Base-by-base conservation (phyloP, 305 asterid genomes). In the Euphrasia arctica region DNA sequence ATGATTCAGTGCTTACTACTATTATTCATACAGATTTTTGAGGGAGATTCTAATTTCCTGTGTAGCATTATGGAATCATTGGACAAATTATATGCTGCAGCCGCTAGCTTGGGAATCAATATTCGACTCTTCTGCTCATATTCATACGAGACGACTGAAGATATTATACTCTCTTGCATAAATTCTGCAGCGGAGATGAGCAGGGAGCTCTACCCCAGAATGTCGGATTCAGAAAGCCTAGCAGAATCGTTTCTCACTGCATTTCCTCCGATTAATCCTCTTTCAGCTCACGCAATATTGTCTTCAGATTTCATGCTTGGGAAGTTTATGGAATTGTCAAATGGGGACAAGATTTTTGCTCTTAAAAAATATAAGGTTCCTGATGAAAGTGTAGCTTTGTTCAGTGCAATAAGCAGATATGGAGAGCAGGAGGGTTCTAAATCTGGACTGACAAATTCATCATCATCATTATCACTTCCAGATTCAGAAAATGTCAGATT, bases 81-180 rank as follows among this genome's bases (percentile, higher is more conserved):
- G 63, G 97, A 94, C 77, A 90, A 88, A 80, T 83, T 94, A 71
- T 90, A 88, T 63, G 98, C 99, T 66, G 98, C 98, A 27, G 96
- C 96, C 60, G 93, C 97, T 49, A 86, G 95, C 79, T 79, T 94
- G 72, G 96, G 97, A 75, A 82, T 94, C 57, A 88, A 83, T 73
- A 70, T 94, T 67, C 99, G 85, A 74, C 72, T 91, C 73, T 88
- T 88, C 71, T 86, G 74, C 71, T 88, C 99, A 47, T 85, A 88
- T 74, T 86, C 96, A 58, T 72, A 82, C 57, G 87, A 83, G 66
- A 86, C 84, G 91, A 94, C 98, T 43, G 96, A 87, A 69, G 89
- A 91, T 73, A 85, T 94, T 66, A 69, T 94, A 75, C 69, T 88
- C 64, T 85, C 90, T 63, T 90, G 91, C 85, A 90, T 94, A 82